phyloP scores from a whole-genome alignment of 192 early-diverging fungal genomes.

The Backusella macrospora region DNA sequence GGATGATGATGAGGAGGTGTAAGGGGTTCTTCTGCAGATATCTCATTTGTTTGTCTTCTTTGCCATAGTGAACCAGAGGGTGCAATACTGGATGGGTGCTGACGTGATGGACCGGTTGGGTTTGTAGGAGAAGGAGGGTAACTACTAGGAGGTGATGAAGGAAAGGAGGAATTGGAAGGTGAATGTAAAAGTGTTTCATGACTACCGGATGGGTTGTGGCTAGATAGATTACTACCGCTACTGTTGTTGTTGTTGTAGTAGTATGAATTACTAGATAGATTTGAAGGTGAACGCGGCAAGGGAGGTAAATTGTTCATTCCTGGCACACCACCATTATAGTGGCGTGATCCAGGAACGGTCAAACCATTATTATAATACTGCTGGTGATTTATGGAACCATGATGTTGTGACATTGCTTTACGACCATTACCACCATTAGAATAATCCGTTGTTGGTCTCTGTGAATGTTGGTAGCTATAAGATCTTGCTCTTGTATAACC shows the following conservation, averaged over 20 bases:
- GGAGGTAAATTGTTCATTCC: conserved; percentile 24
- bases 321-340: conserved; percentile 4
- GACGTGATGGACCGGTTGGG: neutral
- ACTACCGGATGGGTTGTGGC: conserved; percentile 26
- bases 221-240: neutral
- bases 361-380: neutral
- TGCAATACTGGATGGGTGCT: neutral
- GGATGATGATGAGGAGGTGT: conserved; percentile 1
- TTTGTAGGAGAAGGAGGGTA: neutral
- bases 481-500: neutral
- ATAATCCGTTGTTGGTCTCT: neutral
- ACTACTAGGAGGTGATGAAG: conserved; percentile 52
- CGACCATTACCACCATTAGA: neutral
- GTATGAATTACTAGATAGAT: neutral
- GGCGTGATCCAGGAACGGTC: neutral
- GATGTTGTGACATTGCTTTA: neutral
- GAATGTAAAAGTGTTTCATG: conserved; percentile 30
- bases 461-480: conserved; percentile 10
- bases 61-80: conserved; percentile 8
- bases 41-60: neutral
- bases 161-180: conserved; percentile 54
- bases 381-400: neutral
- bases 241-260: no score
- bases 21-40: neutral
- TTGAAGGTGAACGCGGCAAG: conserved; percentile 29